Evolutionary conservation across 1,139 yeast genomes (phyloP), one percentile per base, ranked within the genome.

Genomic region (Nakaseomyces kungkrabaensis): DNA sequence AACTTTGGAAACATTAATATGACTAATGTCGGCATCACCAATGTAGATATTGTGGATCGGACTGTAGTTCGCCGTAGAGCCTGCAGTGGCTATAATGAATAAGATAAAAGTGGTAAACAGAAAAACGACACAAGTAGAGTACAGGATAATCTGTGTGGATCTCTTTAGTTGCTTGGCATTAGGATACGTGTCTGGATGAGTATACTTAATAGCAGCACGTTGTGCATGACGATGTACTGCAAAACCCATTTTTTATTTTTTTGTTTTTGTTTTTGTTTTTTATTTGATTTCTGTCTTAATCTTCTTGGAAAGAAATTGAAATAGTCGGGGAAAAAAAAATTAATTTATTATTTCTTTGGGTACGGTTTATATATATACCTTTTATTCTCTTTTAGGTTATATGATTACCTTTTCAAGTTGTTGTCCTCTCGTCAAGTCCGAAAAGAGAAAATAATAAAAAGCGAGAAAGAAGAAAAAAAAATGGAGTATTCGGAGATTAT

Each of bases 1-100:
- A 48, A 65, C 62, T 50, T 66, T 66, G 31, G 67, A 58, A 34
- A 64, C 67, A 42, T 65, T 64, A 47, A 66, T 60, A 41, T 59
- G 61, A 25, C 59, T 52, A 43, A 66, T 61, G 46, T 61, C 61
- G 33, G 68, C 67, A 40, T 62, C 59, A 49, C 68, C 67, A 31
- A 65, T 51, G 48, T 59, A 63, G 33, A 66, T 55, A 42, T 62
- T 57, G 10, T 57, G 63, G 33, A 64, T 51, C 37, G 67, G 67
- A 36, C 51, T 54, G 46, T 60, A 59, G 51, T 62, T 59, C 4
- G 65, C 53, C 3, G 63, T 53, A 13, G 67, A 57, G 43, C 69
- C 69, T 7, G 64, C 61, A 3, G 62, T 62, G 31, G 64, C 60
- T 33, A 65, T 57, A 46, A 50, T 51, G 24, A 54, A 51, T 7